Evolutionary conservation across 1,284 basidiomycete genomes (phyloP).

Genomic region (Trichosporon faecale): DNA sequence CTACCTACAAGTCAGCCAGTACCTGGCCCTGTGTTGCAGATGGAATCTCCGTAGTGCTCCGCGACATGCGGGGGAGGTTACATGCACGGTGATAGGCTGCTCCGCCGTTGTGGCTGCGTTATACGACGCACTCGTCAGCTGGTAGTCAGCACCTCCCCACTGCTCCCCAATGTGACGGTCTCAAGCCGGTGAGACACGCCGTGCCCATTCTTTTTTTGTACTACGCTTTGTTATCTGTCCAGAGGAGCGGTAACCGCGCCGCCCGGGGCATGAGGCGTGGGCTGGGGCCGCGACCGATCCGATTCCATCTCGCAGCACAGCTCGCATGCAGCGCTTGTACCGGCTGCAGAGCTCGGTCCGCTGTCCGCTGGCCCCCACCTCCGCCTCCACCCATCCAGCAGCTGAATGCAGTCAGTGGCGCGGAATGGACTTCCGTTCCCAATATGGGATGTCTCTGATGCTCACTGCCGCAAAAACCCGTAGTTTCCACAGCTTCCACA

Average conservation of each 20-base stretch:
- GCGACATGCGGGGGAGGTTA: neutral
- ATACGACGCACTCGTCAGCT: neutral
- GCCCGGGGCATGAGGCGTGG: neutral
- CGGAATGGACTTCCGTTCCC: neutral
- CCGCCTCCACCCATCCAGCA: neutral
- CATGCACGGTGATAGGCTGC: neutral
- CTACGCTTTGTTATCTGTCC: neutral
- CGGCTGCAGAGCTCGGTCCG: neutral
- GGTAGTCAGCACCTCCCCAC: neutral
- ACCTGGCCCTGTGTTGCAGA: neutral
- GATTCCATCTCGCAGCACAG: neutral
- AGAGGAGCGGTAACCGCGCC: neutral
- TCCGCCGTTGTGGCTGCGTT: neutral
- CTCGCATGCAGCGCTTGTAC: neutral
- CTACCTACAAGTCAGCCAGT: neutral
- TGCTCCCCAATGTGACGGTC: neutral
- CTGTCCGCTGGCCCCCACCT: neutral
- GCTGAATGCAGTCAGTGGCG: neutral
- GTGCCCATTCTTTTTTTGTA: neutral
- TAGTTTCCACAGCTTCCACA: neutral
- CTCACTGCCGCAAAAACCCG: too few relatives aligned
- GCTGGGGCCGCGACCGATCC: neutral
- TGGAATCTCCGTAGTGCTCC: neutral
- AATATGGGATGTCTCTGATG: neutral
- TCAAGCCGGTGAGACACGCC: neutral